Base-by-base conservation (phyloP, 163 green algal species). In the Chlorella variabilis region DNA sequence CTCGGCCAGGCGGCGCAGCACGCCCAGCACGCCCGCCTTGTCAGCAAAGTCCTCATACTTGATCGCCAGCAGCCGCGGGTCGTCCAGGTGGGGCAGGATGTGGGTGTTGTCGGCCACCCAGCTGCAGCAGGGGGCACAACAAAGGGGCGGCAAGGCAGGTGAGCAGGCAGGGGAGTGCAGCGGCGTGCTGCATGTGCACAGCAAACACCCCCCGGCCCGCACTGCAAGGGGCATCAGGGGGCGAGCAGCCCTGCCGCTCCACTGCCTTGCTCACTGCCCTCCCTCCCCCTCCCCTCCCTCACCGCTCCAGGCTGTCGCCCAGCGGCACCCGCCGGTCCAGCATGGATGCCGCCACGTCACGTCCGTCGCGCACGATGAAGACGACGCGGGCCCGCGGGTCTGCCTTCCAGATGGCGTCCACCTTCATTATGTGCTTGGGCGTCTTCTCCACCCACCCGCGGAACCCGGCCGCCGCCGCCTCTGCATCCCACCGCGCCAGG, bases 391-490 rank as follows among this genome's bases (percentile, higher is more conserved):
- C 63, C 13, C 18, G 15, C 2, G 38, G 20, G 67, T 83, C 76
- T 31, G 42, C 42, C 36, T 25, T 5, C 20, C 74, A 56, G 0
- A 83, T 83, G 0, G 29, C 27, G 8, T 39, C 25, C 67, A 83
- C 13, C 18, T 75, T 13, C 17, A 76, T 38, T 5, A 83, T 49
- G 39, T 83, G 76, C 36, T 71, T 71, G 21, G 76, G 76, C 25
- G 76, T 83, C 59, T 83, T 83, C 41, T 83, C 76, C 56, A 83
- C 76, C 76, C 76, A 75, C 34, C 56, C 54, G 15, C 25, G 23
- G 36, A 29, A 20, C 5, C 20, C 31, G 27, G 23, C 5, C 2
- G 36, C 20, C 4, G 65, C 36, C 3, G 36, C 65, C 38, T 36
- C 33, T 3, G 65, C 65, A 34, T 36, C 36, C 33, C 65, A 56